Evolutionary conservation across 2,329 filamentous ascomycete genomes (phyloP).

Genomic region (Nannizzia gypsea): DNA sequence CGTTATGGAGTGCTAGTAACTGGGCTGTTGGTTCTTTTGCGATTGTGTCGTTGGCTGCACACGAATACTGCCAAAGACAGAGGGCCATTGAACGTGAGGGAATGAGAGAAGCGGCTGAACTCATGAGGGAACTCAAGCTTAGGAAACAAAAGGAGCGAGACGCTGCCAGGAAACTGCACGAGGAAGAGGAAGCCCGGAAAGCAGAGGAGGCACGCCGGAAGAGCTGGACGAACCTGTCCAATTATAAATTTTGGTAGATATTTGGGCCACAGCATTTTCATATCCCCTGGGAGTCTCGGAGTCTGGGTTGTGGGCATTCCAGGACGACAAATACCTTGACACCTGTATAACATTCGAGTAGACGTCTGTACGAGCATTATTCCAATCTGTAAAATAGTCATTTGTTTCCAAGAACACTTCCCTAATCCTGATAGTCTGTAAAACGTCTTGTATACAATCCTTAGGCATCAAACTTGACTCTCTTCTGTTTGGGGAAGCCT

Average conservation of each 20-base stretch:
- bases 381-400: conserved; percentile 6
- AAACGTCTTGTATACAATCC: neutral
- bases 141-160: conserved; percentile 46
- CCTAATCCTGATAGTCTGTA: neutral
- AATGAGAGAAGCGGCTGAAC: conserved; percentile 75
- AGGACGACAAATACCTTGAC: neutral
- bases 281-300: conserved; percentile 4
- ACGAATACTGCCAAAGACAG: conserved; percentile 72
- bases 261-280: conserved; percentile 6
- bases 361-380: conserved; percentile 6
- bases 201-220: conserved; percentile 32
- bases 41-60: conserved; percentile 56
- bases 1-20: conserved; percentile 58
- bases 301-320: neutral
- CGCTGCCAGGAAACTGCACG: conserved; percentile 28
- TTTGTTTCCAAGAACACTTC: neutral
- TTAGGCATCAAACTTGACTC: conserved; percentile 30
- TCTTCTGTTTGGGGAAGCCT: conserved; percentile 26
- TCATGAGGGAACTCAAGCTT: conserved; percentile 61
- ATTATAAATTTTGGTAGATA: conserved; percentile 38
- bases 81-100: conserved; percentile 64
- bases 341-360: neutral
- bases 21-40: conserved; percentile 76
- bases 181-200: conserved; percentile 24
- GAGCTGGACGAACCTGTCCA: conserved; percentile 34